A percentile compares a stretch with the other conserved stretches of the same genome.
phyloP scores from a whole-genome alignment of 78 protist species.

The Protostelium mycophagum region DNA sequence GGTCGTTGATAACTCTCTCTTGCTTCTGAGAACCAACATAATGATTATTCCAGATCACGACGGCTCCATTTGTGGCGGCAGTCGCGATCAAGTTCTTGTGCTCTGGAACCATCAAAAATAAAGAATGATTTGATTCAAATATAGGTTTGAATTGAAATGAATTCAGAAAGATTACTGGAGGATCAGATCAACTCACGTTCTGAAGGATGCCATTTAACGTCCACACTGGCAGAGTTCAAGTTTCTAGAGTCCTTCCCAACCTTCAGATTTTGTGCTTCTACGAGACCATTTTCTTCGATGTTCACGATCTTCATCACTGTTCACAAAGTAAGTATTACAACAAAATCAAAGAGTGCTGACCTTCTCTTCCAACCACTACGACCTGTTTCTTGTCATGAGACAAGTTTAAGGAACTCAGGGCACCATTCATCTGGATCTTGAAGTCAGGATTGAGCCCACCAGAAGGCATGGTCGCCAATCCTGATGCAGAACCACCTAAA shows the following conservation, averaged over 20 bases:
- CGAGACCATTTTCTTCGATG: background rate
- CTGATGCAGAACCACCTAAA: no score
- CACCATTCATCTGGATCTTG: background rate
- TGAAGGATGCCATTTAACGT: background rate
- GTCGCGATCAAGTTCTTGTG: constrained; percentile 62
- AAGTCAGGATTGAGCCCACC: background rate
- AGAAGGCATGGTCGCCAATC: no score
- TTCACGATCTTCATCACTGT: background rate
- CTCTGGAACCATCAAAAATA: constrained; percentile 21
- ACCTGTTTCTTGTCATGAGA: background rate
- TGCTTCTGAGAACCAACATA: constrained; percentile 30
- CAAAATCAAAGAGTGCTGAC: background rate
- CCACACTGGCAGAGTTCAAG: background rate
- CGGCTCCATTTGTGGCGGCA: constrained; percentile 76
- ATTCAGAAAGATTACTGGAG: no score
- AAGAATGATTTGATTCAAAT: no score
- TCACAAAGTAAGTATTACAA: background rate
- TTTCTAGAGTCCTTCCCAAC: background rate
- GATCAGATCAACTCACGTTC: background rate
- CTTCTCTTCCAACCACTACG: background rate
- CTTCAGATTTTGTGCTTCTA: background rate
- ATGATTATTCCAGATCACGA: constrained; percentile 63
- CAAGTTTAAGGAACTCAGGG: background rate
- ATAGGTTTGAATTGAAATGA: no score
- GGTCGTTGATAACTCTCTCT: constrained; percentile 40